Conservation (phyloP, 345 rosid species). For the Bruguiera gymnorhiza region DNA sequence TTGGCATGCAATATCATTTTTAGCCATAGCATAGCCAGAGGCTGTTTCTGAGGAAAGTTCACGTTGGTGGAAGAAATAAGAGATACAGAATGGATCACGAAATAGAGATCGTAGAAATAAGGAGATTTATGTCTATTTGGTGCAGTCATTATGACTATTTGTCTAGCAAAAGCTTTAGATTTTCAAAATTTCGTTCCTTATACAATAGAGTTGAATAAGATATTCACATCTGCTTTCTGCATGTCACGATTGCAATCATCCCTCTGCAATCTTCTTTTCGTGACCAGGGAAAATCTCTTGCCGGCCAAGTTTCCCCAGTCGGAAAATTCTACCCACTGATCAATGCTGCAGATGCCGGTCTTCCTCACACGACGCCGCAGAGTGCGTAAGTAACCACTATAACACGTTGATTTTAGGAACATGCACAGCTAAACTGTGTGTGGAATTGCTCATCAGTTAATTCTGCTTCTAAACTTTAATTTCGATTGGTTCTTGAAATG, state of each 20-base stretch:
- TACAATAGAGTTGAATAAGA: neutral
- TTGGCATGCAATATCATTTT: no score
- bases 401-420: neutral
- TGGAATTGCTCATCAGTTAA: neutral
- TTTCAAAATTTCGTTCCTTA: neutral
- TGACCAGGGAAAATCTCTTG: conserved; percentile 10
- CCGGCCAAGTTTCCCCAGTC: neutral
- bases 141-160: no score
- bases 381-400: conserved; percentile 4
- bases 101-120: no score
- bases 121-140: no score
- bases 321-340: conserved; percentile 4
- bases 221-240: neutral
- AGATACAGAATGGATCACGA: no score
- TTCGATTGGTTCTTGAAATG: neutral
- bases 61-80: no score
- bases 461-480: neutral
- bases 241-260: no score
- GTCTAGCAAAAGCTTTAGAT: no score
- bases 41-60: no score
- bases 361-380: neutral
- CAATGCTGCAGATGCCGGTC: neutral
- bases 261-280: neutral
- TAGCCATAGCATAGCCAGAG: no score
- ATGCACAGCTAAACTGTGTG: neutral